Percentiles rank a stretch among this genome's conserved stretches.
Evolutionary conservation across 768 basidiomycete species (phyloP).

Genomic region (Auriscalpium orientale): DNA sequence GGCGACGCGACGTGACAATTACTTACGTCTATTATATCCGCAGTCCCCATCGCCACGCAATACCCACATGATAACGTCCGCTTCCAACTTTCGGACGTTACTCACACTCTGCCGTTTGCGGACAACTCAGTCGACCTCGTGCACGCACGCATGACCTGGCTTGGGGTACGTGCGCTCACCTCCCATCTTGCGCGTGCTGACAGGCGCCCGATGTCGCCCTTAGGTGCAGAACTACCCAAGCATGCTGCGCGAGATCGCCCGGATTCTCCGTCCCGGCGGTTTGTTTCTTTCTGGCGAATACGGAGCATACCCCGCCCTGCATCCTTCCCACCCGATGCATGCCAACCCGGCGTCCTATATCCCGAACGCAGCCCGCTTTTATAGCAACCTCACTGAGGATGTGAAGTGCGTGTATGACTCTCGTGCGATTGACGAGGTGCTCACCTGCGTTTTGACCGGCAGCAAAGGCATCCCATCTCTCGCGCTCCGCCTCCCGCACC

Average conservation of each 20-base stretch:
- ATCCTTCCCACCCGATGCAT: slow-evolving; percentile 7
- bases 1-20: too few species aligned
- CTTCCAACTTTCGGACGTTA: slow-evolving; percentile 61
- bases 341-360: neutral
- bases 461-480: slow-evolving; percentile 3
- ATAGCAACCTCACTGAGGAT: neutral
- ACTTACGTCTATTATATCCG: neutral
- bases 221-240: slow-evolving; percentile 50
- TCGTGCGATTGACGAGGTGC: neutral
- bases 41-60: slow-evolving; percentile 68
- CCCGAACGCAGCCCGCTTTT: slow-evolving; percentile 6
- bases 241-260: slow-evolving; percentile 49
- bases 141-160: slow-evolving; percentile 51
- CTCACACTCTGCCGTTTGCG: slow-evolving; percentile 39
- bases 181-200: neutral
- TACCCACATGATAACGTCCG: slow-evolving; percentile 52
- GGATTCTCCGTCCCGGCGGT: slow-evolving; percentile 65
- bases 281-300: slow-evolving; percentile 63
- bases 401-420: neutral
- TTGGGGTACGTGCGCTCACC: slow-evolving; percentile 46
- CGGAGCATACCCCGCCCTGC: slow-evolving; percentile 30
- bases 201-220: slow-evolving; percentile 10
- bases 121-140: slow-evolving; percentile 57
- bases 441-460: neutral
- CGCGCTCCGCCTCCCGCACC: slow-evolving; percentile 2